Percentiles rank a stretch among this genome's conserved stretches.
Conservation (phyloP, 2,329 filamentous ascomycete species). For the Mycosphaerella sp. region DNA sequence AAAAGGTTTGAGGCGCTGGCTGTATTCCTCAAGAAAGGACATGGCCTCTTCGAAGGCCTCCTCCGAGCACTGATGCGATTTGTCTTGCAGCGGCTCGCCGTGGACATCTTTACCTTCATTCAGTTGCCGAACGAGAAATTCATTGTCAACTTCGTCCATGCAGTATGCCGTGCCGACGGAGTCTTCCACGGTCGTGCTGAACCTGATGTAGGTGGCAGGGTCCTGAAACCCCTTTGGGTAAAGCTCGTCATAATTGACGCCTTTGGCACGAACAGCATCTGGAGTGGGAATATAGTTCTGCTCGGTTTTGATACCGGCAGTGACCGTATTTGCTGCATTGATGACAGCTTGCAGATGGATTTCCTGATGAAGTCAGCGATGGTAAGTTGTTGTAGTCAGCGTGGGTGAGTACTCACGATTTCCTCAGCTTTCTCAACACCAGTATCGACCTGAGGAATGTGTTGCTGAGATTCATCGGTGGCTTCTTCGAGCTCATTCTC, state of each 20-base stretch:
- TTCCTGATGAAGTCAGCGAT: slow-evolving; percentile 55
- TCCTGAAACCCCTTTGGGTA: slow-evolving; percentile 75
- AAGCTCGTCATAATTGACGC: slow-evolving; percentile 78
- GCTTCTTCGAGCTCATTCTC: slow-evolving; percentile 80
- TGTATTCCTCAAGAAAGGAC: slow-evolving; percentile 88
- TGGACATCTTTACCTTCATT: slow-evolving; percentile 64
- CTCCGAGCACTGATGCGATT: slow-evolving; percentile 62
- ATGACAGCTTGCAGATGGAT: slow-evolving; percentile 88
- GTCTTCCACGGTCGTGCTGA: slow-evolving; percentile 96
- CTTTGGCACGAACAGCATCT: slow-evolving; percentile 53
- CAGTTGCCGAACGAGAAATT: slow-evolving; percentile 66
- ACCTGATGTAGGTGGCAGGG: slow-evolving; percentile 90
- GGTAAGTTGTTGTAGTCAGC: slow-evolving; percentile 7
- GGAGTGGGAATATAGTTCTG: slow-evolving; percentile 63
- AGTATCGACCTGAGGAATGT: slow-evolving; percentile 79
- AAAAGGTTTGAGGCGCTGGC: slow-evolving; percentile 75
- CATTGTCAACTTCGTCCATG: slow-evolving; percentile 86
- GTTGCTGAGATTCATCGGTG: slow-evolving; percentile 74
- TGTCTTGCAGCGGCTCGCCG: slow-evolving; percentile 32
- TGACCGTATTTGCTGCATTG: slow-evolving; percentile 50
- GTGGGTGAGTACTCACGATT: slow-evolving; percentile 63
- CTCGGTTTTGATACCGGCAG: slow-evolving; percentile 51
- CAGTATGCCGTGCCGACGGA: slow-evolving; percentile 87
- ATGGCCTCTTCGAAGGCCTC: slow-evolving; percentile 92
- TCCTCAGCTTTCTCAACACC: slow-evolving; percentile 97